These are phyloP conservation scores for Biscutella laevigata DNA, from an alignment of 441 rosid species.

Conservation along the genomic window DNA sequence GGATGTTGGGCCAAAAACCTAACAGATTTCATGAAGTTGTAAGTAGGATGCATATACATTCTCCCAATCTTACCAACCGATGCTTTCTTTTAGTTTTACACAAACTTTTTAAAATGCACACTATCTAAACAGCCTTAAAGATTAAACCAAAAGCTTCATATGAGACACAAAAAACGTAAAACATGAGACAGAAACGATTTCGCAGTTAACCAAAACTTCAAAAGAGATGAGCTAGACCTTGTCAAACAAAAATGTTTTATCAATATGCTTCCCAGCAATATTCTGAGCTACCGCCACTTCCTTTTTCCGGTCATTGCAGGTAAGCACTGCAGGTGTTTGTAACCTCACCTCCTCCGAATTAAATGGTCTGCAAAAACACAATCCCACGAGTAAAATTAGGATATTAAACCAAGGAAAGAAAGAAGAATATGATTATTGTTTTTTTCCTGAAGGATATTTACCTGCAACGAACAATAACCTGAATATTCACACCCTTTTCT, in stretches of 20 bases:
- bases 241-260: conserved; percentile 82
- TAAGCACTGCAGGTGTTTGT: conserved; percentile 70
- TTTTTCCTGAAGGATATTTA: conserved; percentile 14
- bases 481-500: conserved; percentile 94
- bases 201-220: too few relatives aligned
- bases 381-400: neutral
- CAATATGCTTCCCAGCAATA: conserved; percentile 95
- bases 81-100: neutral
- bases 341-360: conserved; percentile 70
- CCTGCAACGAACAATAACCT: conserved; percentile 97
- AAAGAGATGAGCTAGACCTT: conserved; percentile 40
- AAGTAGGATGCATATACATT: neutral
- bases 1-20: conserved; percentile 95
- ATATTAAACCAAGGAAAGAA: neutral
- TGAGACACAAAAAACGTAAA: too few relatives aligned
- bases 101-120: neutral
- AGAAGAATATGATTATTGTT: neutral
- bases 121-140: neutral
- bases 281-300: conserved; percentile 80
- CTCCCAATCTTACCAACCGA: neutral
- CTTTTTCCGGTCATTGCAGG: conserved; percentile 77
- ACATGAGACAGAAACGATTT: too few relatives aligned
- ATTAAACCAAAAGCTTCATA: neutral
- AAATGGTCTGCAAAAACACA: conserved; percentile 52
- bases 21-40: conserved; percentile 5